Evolutionary conservation across 1,284 basidiomycete species (phyloP).

Genomic region (Retiboletus flavoniger): DNA sequence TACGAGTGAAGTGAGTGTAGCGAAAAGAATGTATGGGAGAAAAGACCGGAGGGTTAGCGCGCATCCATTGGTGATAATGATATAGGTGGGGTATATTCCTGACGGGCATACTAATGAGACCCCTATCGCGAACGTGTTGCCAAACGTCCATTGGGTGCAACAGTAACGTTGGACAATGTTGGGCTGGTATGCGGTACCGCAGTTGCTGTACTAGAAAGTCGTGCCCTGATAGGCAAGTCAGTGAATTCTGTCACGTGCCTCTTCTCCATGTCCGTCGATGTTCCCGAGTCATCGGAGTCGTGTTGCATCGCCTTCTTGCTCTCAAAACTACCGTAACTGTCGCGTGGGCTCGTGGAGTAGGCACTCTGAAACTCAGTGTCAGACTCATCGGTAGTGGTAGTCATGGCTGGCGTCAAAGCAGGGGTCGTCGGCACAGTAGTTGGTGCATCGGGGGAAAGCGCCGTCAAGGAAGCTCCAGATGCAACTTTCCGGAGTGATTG

Average conservation of each 20-base stretch:
- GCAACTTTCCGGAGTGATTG: constrained; percentile 38
- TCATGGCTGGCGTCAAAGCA: constrained; percentile 41
- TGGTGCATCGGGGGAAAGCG: constrained; percentile 30
- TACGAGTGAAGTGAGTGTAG: constrained; percentile 23
- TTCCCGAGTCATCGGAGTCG: constrained; percentile 36
- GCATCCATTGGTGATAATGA: constrained; percentile 24
- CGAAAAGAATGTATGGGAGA: constrained; percentile 23
- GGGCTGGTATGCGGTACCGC: constrained; percentile 38
- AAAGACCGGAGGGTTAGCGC: constrained; percentile 14
- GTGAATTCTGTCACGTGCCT: constrained; percentile 35
- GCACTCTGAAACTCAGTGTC: constrained; percentile 84
- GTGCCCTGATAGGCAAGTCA: constrained; percentile 37
- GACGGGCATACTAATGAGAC: constrained; percentile 15
- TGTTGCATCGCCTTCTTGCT: constrained; percentile 26
- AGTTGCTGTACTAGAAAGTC: constrained; percentile 49
- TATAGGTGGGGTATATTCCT: constrained; percentile 31
- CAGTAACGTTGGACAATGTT: constrained; percentile 40
- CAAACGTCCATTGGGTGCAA: constrained; percentile 32
- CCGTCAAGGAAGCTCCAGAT: constrained; percentile 36
- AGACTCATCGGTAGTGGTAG: constrained; percentile 67
- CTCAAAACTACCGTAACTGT: constrained; percentile 51
- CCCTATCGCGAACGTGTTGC: constrained; percentile 23
- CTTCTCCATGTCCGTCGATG: constrained; percentile 32
- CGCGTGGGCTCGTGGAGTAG: constrained; percentile 70
- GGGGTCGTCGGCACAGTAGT: constrained; percentile 40